Evolutionary conservation across 805 yeast genomes (phyloP), one percentile per base, ranked within the genome.

Genomic region (Pichia thaimueangensis): DNA sequence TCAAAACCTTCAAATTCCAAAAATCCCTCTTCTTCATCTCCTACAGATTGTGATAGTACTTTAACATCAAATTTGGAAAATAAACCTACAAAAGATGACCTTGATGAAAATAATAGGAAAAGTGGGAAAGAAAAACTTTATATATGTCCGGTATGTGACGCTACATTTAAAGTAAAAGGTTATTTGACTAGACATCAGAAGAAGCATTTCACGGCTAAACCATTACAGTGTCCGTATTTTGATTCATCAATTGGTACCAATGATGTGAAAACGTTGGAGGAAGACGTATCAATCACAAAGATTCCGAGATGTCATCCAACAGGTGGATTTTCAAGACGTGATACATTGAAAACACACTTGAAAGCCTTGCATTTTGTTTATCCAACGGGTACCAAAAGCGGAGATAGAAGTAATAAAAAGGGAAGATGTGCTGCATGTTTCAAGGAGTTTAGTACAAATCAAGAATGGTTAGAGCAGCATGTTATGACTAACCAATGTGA

Each of bases 311-410:
- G 82, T 48, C 81, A 75, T 52, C 73, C 77, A 16, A 71, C 69
- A 19, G 82, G 81, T 6, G 78, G 78, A 4, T 76, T 76, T 51
- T 73, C 80, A 6, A 63, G 82, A 53, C 64, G 80, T 52, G 82
- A 76, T 54, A 75, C 82, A 6, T 74, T 72, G 56, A 74, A 74
- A 51, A 76, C 78, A 2, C 82, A 76, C 55, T 63, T 76, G 40
- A 75, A 74, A 51, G 70, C 79, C 8, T 60, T 76, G 42, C 82
- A 76, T 55, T 76, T 76, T 54, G 68, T 68, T 35, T 76, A 75
- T 49, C 82, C 82, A 28, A 66, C 73, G 30, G 81, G 80, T 4
- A 72, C 75, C 12, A 68, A 68, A 47, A 67, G 74, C 4, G 66
- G 64, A 44, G 70, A 69, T 37, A 55, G 81, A 38, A 52, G 60